Percentiles rank a stretch among this genome's conserved stretches.
phyloP scores from a whole-genome alignment of 2,329 filamentous ascomycete genomes.

The Aspergillus sp. region DNA sequence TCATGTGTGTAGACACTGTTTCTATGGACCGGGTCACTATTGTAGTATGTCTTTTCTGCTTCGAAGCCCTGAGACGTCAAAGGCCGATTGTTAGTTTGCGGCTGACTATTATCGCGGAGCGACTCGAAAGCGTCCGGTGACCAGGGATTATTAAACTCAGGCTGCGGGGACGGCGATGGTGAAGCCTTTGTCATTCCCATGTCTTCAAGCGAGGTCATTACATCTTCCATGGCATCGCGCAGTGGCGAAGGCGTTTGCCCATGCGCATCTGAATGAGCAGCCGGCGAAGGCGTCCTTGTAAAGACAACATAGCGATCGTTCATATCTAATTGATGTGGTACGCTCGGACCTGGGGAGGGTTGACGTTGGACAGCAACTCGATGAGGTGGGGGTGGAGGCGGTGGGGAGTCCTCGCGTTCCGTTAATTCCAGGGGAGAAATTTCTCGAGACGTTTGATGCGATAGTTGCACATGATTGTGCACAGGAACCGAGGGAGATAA shows the following conservation, averaged over 20 bases:
- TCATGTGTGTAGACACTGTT: constrained; percentile 36
- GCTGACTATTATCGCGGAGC: constrained; percentile 32
- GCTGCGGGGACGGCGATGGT: constrained; percentile 54
- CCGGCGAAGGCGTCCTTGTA: constrained; percentile 50
- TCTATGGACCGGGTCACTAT: constrained; percentile 58
- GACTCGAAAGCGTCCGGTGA: constrained; percentile 82
- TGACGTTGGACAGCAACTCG: constrained; percentile 54
- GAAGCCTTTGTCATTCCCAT: constrained; percentile 65
- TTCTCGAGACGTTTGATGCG: constrained; percentile 21
- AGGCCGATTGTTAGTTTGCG: constrained; percentile 53
- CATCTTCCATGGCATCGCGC: constrained; percentile 94
- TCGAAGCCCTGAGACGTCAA: constrained; percentile 74
- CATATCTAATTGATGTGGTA: constrained; percentile 38
- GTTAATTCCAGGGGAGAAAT: constrained; percentile 37
- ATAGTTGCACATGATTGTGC: constrained; percentile 14
- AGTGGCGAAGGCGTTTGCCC: constrained; percentile 86
- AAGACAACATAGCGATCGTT: constrained; percentile 41
- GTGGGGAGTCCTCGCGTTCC: constrained; percentile 69
- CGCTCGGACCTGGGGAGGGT: constrained; percentile 24
- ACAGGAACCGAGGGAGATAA: constrained; percentile 15
- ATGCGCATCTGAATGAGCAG: constrained; percentile 58
- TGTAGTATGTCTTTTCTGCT: constrained; percentile 55
- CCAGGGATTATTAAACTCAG: constrained; percentile 68
- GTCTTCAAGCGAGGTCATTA: constrained; percentile 91
- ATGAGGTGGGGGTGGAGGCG: constrained; percentile 80